Conservation (phyloP, 257 asterid genomes). For the Craterostigma plantagineum region DNA sequence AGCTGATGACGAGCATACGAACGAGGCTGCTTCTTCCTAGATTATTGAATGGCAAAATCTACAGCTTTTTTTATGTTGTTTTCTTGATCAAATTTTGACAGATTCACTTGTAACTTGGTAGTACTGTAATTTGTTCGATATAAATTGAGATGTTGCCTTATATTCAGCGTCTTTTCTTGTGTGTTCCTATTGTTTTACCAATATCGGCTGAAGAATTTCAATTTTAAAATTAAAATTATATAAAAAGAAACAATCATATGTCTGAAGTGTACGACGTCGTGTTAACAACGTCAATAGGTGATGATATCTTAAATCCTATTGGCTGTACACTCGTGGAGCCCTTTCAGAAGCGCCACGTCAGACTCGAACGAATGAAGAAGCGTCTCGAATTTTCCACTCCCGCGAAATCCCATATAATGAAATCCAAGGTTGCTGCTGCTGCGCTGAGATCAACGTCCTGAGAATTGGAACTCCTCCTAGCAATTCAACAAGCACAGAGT, state of each 20-base stretch:
- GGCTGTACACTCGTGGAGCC: slow-evolving; percentile 33
- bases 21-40: slow-evolving; percentile 11
- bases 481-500: no score
- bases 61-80: background rate
- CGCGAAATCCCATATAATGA: slow-evolving; percentile 11
- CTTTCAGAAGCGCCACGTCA: slow-evolving; percentile 18
- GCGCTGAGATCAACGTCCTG: background rate
- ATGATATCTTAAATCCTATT: slow-evolving; percentile 14
- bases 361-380: slow-evolving; percentile 8
- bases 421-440: background rate
- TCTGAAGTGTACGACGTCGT: no score
- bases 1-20: slow-evolving; percentile 24
- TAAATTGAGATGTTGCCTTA: no score
- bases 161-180: no score
- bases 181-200: no score
- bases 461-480: background rate
- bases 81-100: slow-evolving; percentile 1
- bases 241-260: no score
- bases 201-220: no score
- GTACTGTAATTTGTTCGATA: no score
- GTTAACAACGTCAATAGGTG: background rate
- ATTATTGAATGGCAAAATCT: slow-evolving; percentile 7
- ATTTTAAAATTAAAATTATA: no score
- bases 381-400: slow-evolving; percentile 22
- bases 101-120: no score